A percentile compares a stretch with the other conserved stretches of the same genome.
phyloP scores from a whole-genome alignment of 164 flowering plant genomes.

The Chloranthus sessilifolius region DNA sequence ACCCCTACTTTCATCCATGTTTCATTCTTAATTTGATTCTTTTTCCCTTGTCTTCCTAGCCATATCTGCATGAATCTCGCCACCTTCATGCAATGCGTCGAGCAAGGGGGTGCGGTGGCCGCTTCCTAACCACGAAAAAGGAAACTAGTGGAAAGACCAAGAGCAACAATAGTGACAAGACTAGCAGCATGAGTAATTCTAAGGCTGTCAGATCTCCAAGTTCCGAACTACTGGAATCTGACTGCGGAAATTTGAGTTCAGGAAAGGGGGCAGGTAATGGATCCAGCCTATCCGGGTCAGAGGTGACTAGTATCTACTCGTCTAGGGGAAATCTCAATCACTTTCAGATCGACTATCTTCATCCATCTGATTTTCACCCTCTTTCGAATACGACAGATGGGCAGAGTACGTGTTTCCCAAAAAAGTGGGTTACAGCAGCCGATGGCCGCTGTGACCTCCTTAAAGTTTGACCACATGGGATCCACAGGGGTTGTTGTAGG shows the following conservation, averaged over 20 bases:
- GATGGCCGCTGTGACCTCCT: conserved; percentile 51
- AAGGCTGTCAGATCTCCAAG: conserved; percentile 39
- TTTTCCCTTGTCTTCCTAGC: conserved; percentile 29
- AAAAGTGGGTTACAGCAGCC: conserved; percentile 60
- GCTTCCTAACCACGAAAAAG: conserved; percentile 67
- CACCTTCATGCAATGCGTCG: conserved; percentile 92
- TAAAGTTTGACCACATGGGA: conserved; percentile 31
- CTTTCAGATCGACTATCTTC: conserved; percentile 35
- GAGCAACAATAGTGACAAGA: conserved; percentile 17
- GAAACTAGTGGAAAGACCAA: conserved; percentile 18
- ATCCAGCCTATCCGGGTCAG: conserved; percentile 43
- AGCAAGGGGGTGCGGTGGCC: conserved; percentile 85
- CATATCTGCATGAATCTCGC: conserved; percentile 83
- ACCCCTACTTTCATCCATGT: background rate
- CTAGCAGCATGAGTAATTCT: conserved; percentile 10
- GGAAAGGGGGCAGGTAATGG: conserved; percentile 33
- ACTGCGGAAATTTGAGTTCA: conserved; percentile 40
- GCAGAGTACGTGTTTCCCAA: conserved; percentile 26
- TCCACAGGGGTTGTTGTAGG: conserved; percentile 20
- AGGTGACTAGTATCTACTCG: conserved; percentile 56
- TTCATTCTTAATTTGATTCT: conserved; percentile 2
- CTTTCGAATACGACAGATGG: conserved; percentile 34
- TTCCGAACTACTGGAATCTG: conserved; percentile 59
- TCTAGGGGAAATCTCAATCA: conserved; percentile 31
- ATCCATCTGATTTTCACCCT: conserved; percentile 31